Conservation (phyloP, 208 protist genomes). For the Trypanosoma rangeli region DNA sequence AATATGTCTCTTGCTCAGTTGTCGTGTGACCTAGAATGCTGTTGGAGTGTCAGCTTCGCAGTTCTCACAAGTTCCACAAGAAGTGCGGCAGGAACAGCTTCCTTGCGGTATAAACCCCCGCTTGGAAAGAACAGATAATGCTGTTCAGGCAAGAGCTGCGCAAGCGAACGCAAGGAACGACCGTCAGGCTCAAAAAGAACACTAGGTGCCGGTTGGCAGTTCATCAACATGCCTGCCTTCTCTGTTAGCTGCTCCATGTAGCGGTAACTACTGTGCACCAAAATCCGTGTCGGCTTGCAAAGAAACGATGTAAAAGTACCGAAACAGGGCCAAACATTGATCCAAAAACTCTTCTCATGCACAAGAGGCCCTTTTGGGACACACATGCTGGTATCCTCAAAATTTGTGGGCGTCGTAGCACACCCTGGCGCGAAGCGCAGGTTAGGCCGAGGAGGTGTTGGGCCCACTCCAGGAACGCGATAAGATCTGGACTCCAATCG, state of each 20-base stretch:
- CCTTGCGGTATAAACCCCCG: conserved; percentile 42
- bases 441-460: not conserved
- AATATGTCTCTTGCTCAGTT: conserved; percentile 2
- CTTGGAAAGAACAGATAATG: conserved; percentile 64
- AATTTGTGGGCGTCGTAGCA: not conserved
- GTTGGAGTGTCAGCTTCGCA: conserved; percentile 19
- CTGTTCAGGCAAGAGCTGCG: conserved; percentile 35
- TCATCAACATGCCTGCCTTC: conserved; percentile 31
- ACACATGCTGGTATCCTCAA: not conserved
- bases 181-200: conserved; percentile 56
- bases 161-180: conserved; percentile 24
- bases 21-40: not conserved
- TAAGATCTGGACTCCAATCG: not conserved
- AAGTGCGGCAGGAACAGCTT: conserved; percentile 40
- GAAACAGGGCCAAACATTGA: conserved; percentile 64
- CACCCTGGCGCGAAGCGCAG: not conserved
- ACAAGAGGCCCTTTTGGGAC: not conserved
- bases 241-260: conserved; percentile 58
- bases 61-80: conserved; percentile 36
- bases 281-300: conserved; percentile 27
- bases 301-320: conserved; percentile 24
- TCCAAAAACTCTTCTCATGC: conserved; percentile 38
- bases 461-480: conserved; percentile 1
- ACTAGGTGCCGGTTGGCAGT: conserved; percentile 47
- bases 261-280: conserved; percentile 33